Percentiles rank a stretch among this genome's conserved stretches.
Conservation (phyloP, 2,329 filamentous ascomycete genomes). For the Alternaria arborescens region DNA sequence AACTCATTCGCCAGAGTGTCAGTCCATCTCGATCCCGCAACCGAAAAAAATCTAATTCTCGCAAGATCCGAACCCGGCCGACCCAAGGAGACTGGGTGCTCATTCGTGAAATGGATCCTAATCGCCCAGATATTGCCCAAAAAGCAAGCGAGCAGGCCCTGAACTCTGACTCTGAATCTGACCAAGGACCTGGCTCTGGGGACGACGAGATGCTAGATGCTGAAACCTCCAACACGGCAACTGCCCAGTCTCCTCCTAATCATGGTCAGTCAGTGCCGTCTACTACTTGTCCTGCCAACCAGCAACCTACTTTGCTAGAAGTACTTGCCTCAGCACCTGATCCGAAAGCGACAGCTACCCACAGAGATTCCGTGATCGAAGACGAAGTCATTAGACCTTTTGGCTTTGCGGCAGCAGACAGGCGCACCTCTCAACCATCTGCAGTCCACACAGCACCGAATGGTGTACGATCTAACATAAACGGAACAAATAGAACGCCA, state of each 20-base stretch:
- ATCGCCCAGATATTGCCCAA: constrained; percentile 70
- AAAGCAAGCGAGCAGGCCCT: constrained; percentile 65
- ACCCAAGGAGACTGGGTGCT: constrained; percentile 73
- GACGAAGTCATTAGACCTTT: constrained; percentile 19
- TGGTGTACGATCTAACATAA: constrained; percentile 13
- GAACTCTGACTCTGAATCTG: constrained; percentile 54
- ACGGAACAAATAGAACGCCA: constrained; percentile 9
- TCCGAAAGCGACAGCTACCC: constrained; percentile 20
- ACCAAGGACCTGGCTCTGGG: constrained; percentile 50
- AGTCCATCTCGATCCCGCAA: constrained; percentile 56
- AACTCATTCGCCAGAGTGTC: constrained; percentile 42
- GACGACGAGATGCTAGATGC: constrained; percentile 47
- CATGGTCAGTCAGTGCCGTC: constrained; percentile 11
- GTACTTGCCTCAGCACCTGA: constrained; percentile 21
- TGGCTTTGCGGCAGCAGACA: constrained; percentile 14
- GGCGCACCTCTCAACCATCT: constrained; percentile 24
- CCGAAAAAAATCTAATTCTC: constrained; percentile 58
- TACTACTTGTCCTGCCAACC: constrained; percentile 18
- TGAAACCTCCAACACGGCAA: constrained; percentile 22
- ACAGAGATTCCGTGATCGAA: constrained; percentile 30
- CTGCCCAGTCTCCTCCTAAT: constrained; percentile 10
- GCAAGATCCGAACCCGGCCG: constrained; percentile 59
- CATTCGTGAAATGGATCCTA: constrained; percentile 70
- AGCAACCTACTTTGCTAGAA: constrained; percentile 30
- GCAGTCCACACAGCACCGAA: constrained; percentile 9